Percentiles rank a stretch among this genome's conserved stretches.
Evolutionary conservation across 495 filamentous ascomycete species (phyloP).

Genomic region (Annulohypoxylon bovei): DNA sequence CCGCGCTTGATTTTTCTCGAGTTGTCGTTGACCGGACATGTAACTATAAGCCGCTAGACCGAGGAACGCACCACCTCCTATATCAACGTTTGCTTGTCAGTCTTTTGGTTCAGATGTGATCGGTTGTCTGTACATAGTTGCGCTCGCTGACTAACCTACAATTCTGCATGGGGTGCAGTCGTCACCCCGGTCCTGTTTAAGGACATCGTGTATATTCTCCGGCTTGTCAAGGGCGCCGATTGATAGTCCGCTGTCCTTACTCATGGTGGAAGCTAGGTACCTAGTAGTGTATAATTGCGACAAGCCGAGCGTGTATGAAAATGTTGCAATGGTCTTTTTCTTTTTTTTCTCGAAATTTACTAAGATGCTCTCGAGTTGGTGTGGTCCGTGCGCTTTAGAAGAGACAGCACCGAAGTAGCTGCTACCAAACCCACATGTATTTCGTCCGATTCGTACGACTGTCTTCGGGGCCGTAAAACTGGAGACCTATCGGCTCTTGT

Average conservation of each 20-base stretch:
- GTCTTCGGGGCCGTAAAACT: constrained; percentile 13
- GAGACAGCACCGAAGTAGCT: background rate
- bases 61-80: constrained; percentile 84
- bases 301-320: background rate
- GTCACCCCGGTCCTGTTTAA: constrained; percentile 70
- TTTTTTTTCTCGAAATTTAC: constrained; percentile 3
- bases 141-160: constrained; percentile 63
- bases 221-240: constrained; percentile 58
- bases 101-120: background rate
- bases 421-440: background rate
- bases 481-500: constrained; percentile 1
- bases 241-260: constrained; percentile 51
- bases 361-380: background rate
- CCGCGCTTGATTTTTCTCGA: constrained; percentile 71
- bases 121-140: background rate
- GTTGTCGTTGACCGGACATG: constrained; percentile 78
- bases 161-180: constrained; percentile 77
- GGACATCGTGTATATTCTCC: constrained; percentile 61
- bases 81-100: constrained; percentile 12
- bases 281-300: background rate
- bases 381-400: constrained; percentile 18
- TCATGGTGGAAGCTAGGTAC: constrained; percentile 48
- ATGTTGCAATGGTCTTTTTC: background rate
- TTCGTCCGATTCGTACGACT: background rate
- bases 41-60: constrained; percentile 93